Base-by-base conservation (phyloP, 805 yeast species). In the Ogataea chonburiensis region DNA sequence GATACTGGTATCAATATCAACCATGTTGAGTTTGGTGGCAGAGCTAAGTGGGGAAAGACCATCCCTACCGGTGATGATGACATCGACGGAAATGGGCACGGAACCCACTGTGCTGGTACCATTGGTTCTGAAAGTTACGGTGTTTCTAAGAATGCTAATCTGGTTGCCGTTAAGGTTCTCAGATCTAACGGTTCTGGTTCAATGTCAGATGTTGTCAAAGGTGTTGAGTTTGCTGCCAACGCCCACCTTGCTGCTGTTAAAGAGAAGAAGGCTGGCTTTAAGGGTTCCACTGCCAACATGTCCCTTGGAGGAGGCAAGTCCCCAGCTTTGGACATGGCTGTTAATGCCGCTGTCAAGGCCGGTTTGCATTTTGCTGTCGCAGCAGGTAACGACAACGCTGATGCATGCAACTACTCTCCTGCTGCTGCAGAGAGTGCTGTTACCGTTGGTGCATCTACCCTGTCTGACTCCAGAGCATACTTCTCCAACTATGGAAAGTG, bases 41-140 rank as follows among this genome's bases (percentile, higher is more conserved):
- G 96, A 66, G 95, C 95, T 28, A 58, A 59, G 24, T 86, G 94
- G 94, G 95, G 95, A 50, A 72, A 79, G 33, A 86, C 94, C 40
- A 70, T 86, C 48, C 95, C 94, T 49, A 51, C 62, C 34, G 81
- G 80, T 52, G 86, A 79, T 50, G 72, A 71, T 36, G 87, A 81
- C 49, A 54, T 70, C 28, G 96, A 89, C 60, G 93, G 87, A 35
- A 84, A 86, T 53, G 97, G 96, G 34, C 97, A 88, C 64, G 97
- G 97, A 55, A 86, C 96, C 29, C 97, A 88, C 57, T 86, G 94
- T 67, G 95, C 96, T n/a, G 97, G 96, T 64, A 87, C 94, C 22
- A 86, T 89, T 53, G 96, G 81, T 33, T 83, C 93, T 15, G 69
- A 70, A 43, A 67, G 76, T 34, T 86, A 81, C 47, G 96, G 96